These are phyloP conservation scores for Phytophthora pisi DNA, from an alignment of 352 stramenopile species.

Conservation along the genomic window DNA sequence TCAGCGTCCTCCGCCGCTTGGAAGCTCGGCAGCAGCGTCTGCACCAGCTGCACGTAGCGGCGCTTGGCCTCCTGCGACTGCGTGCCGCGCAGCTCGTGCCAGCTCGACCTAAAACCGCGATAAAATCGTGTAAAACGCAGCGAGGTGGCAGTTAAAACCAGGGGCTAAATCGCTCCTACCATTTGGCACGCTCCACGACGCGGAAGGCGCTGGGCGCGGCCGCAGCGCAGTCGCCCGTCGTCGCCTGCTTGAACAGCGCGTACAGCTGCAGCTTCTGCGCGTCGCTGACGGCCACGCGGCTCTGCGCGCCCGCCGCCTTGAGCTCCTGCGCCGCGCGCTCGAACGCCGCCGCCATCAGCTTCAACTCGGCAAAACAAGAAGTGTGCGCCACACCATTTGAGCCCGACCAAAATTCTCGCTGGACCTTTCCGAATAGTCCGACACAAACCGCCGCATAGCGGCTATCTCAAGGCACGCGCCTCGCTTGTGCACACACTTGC, in stretches of 20 bases:
- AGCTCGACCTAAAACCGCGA: constrained; percentile 51
- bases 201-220: constrained; percentile 19
- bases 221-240: constrained; percentile 61
- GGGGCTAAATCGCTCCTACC: constrained; percentile 31
- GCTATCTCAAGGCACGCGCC: constrained; percentile 7
- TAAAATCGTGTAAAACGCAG: constrained; percentile 2
- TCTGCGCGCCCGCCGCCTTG: constrained; percentile 28
- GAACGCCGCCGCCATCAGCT: constrained; percentile 51
- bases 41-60: constrained; percentile 59
- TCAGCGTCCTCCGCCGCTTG: constrained; percentile 26
- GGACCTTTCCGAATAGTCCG: not conserved
- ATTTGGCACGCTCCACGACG: constrained; percentile 65
- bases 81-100: constrained; percentile 48
- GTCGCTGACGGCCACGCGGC: constrained; percentile 51
- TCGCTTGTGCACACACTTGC: not conserved
- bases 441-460: not conserved
- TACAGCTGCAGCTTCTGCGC: constrained; percentile 82
- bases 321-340: constrained; percentile 54
- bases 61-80: constrained; percentile 44
- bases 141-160: not conserved
- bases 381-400: not conserved
- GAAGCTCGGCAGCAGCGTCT: constrained; percentile 55
- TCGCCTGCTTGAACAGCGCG: constrained; percentile 82
- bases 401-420: not conserved
- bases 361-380: constrained; percentile 19